Conservation (phyloP, 768 basidiomycete genomes). For the Cystobasidium onofrii region DNA sequence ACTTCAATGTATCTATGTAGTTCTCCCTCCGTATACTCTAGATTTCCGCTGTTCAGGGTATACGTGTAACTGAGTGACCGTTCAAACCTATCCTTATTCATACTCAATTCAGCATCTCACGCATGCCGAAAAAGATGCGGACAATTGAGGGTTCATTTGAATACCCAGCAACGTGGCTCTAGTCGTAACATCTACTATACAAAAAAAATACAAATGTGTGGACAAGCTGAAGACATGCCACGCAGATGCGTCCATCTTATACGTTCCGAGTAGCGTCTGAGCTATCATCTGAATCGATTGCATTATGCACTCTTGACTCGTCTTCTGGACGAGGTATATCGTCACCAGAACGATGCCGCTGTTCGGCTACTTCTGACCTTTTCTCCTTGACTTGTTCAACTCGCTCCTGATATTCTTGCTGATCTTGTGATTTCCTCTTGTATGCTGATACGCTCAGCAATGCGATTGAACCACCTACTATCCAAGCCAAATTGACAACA, state of each 20-base stretch:
- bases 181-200: too few relatives aligned
- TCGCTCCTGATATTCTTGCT: constrained; percentile 39
- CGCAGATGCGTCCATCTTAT: neutral
- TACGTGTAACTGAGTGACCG: neutral
- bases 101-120: too few relatives aligned
- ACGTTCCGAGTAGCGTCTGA: neutral
- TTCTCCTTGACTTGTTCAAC: constrained; percentile 34
- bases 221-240: too few relatives aligned
- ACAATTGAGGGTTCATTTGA: too few relatives aligned
- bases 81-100: too few relatives aligned
- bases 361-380: neutral
- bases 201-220: too few relatives aligned
- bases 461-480: constrained; percentile 36
- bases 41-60: neutral
- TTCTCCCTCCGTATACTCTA: neutral
- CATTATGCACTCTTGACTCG: neutral
- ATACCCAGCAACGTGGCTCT: too few relatives aligned
- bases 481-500: constrained; percentile 43
- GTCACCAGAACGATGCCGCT: neutral
- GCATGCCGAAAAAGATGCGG: too few relatives aligned
- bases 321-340: neutral
- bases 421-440: constrained; percentile 38
- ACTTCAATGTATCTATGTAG: neutral
- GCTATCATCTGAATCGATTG: neutral
- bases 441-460: constrained; percentile 33